Percentiles rank a stretch among this genome's conserved stretches.
Conservation (phyloP, 306 rosid genomes). For the Potentilla sterilis region DNA sequence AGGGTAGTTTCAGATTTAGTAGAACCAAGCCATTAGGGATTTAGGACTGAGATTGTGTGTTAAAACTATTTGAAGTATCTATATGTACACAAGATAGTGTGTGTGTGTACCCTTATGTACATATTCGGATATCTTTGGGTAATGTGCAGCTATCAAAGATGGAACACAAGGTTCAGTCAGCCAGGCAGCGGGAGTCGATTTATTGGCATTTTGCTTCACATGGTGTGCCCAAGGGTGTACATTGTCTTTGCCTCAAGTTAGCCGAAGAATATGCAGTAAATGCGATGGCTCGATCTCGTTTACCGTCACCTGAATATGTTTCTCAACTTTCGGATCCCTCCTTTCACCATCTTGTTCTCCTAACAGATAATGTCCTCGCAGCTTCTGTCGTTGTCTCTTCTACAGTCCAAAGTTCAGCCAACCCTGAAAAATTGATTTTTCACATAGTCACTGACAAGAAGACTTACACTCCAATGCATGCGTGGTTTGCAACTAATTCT, state of each 20-base stretch:
- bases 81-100: not conserved
- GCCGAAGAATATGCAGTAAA: constrained; percentile 89
- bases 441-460: constrained; percentile 88
- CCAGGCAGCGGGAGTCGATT: constrained; percentile 66
- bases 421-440: constrained; percentile 69
- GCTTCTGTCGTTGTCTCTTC: constrained; percentile 87
- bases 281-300: constrained; percentile 69
- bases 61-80: not conserved
- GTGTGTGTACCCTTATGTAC: constrained; percentile 11
- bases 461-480: constrained; percentile 87
- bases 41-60: not conserved
- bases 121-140: constrained; percentile 26
- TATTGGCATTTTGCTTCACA: constrained; percentile 93
- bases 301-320: constrained; percentile 75
- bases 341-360: constrained; percentile 68
- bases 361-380: constrained; percentile 83
- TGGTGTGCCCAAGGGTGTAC: constrained; percentile 77
- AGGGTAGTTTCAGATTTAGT: not conserved
- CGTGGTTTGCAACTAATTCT: constrained; percentile 88
- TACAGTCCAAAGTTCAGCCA: constrained; percentile 55
- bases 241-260: constrained; percentile 77
- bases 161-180: constrained; percentile 75
- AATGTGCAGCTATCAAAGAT: constrained; percentile 59
- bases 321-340: constrained; percentile 72
- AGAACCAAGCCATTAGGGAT: not conserved